Conservation (phyloP, 2,329 filamentous ascomycete species). For the Paraconiothyrium sp. region DNA sequence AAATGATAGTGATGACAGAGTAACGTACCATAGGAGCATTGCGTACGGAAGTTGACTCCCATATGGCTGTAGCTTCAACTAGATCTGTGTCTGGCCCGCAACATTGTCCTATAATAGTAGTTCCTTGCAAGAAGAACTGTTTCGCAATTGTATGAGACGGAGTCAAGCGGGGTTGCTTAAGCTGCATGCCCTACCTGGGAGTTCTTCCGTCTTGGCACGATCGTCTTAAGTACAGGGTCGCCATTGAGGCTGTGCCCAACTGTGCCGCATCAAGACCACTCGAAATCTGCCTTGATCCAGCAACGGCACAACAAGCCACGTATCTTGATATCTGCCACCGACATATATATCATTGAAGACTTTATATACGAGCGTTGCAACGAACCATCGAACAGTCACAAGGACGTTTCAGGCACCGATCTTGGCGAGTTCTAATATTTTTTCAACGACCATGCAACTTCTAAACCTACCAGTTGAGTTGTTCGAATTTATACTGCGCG, state of each 20-base stretch:
- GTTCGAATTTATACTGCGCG: conserved; percentile 1
- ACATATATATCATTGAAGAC: not conserved
- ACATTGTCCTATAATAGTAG: not conserved
- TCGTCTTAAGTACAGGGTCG: not conserved
- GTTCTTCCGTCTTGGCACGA: not conserved
- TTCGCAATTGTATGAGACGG: not conserved
- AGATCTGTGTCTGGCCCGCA: not conserved
- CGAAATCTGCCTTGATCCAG: not conserved
- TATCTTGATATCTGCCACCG: not conserved
- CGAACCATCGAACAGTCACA: not conserved
- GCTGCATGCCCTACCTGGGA: not conserved
- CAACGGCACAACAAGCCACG: not conserved
- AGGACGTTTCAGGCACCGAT: not conserved
- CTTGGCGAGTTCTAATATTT: not conserved
- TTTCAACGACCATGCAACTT: not conserved
- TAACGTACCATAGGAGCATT: not conserved
- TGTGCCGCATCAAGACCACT: not conserved
- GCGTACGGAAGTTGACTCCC: no score
- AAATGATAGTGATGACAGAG: not conserved
- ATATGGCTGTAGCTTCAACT: no score
- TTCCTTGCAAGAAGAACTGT: not conserved
- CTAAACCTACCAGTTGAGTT: not conserved
- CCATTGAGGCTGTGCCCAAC: not conserved
- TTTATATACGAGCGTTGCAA: not conserved
- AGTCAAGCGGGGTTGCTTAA: not conserved